Conservation (phyloP, 176 grass and related monocot genomes). For the Cenchrus americanus region DNA sequence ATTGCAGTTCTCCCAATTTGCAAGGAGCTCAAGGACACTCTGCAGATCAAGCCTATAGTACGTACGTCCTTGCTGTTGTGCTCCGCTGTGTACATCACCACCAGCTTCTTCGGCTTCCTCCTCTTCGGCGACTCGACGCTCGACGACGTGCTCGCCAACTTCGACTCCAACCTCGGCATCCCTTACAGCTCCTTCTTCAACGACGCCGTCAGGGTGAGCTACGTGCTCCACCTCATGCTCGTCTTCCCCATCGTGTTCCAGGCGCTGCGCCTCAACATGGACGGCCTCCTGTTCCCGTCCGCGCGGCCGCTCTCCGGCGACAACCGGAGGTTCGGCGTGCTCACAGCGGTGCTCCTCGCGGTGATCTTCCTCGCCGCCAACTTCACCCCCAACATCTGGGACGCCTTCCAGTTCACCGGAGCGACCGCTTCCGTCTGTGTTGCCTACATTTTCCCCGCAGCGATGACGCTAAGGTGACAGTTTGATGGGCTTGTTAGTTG, state of each 20-base stretch:
- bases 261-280: slow-evolving; percentile 86
- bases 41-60: slow-evolving; percentile 82
- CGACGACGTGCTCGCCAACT: slow-evolving; percentile 92
- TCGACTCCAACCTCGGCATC: slow-evolving; percentile 90
- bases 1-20: slow-evolving; percentile 75
- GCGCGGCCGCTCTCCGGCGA: slow-evolving; percentile 52
- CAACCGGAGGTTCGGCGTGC: slow-evolving; percentile 59
- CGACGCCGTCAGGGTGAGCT: slow-evolving; percentile 91
- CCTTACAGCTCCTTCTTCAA: slow-evolving; percentile 74
- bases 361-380: slow-evolving; percentile 78
- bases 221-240: slow-evolving; percentile 89
- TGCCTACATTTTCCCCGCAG: slow-evolving; percentile 83
- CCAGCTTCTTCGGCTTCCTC: slow-evolving; percentile 89
- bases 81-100: slow-evolving; percentile 70
- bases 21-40: slow-evolving; percentile 71
- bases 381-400: slow-evolving; percentile 90
- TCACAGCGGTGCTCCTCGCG: slow-evolving; percentile 57
- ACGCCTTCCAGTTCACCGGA: slow-evolving; percentile 96
- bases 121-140: slow-evolving; percentile 80
- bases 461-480: slow-evolving; percentile 72
- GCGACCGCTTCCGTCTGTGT: slow-evolving; percentile 84
- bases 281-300: slow-evolving; percentile 79
- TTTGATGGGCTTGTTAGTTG: too few relatives aligned
- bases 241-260: slow-evolving; percentile 97
- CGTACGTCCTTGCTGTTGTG: slow-evolving; percentile 67